Conservation (phyloP, 805 yeast species). For the Kodamaea leandrae region DNA sequence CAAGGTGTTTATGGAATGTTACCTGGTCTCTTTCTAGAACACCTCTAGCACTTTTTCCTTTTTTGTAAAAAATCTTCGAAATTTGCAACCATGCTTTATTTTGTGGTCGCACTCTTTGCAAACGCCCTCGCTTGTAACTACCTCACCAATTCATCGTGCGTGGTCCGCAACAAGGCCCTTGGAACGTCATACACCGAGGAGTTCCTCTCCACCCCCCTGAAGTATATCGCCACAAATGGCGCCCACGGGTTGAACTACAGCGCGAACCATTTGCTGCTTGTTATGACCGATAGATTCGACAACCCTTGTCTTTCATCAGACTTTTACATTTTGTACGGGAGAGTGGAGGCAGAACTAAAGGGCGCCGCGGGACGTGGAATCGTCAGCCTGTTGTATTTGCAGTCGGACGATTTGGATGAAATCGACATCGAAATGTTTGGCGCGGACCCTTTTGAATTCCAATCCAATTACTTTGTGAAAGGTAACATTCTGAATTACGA, state of each 20-base stretch:
- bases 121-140: conserved; percentile 25
- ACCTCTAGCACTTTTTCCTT: no score
- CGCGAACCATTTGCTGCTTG: conserved; percentile 11
- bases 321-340: conserved; percentile 35
- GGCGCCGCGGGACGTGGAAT: conserved; percentile 36
- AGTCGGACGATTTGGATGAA: conserved; percentile 43
- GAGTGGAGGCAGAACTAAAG: conserved; percentile 34
- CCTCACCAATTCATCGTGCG: conserved; percentile 19
- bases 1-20: not conserved
- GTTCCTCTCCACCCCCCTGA: conserved; percentile 12
- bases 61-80: not conserved
- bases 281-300: conserved; percentile 23
- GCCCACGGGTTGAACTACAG: conserved; percentile 5
- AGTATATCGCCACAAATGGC: not conserved
- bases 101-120: not conserved
- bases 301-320: conserved; percentile 32
- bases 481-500: conserved; percentile 37
- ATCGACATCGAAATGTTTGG: conserved; percentile 43
- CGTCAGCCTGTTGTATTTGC: conserved; percentile 40
- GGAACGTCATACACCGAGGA: conserved; percentile 16
- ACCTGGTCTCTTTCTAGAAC: no score
- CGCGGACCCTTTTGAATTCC: conserved; percentile 28
- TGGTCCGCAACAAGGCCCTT: conserved; percentile 28
- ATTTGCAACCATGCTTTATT: conserved; percentile 2
- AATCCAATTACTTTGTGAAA: conserved; percentile 39